These are phyloP conservation scores for Macrolepiota dolichaula DNA, from an alignment of 768 basidiomycete genomes.

Conservation along the genomic window DNA sequence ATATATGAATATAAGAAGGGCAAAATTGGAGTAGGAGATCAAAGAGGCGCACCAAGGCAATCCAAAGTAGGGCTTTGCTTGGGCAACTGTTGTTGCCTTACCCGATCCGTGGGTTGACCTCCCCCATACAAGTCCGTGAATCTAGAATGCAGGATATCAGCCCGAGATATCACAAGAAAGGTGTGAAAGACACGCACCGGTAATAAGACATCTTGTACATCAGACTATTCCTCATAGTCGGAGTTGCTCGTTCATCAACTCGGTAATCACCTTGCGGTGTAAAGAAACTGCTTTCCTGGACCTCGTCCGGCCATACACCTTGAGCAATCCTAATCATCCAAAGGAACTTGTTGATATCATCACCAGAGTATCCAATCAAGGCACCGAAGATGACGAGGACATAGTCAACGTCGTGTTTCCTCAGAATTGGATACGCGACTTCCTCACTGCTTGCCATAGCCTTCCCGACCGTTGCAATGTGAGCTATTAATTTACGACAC, in stretches of 20 bases:
- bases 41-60: slow-evolving; percentile 67
- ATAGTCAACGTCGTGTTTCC: slow-evolving; percentile 97
- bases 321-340: slow-evolving; percentile 98
- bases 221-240: slow-evolving; percentile 89
- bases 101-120: slow-evolving; percentile 74
- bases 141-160: slow-evolving; percentile 31
- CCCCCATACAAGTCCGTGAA: slow-evolving; percentile 86
- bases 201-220: slow-evolving; percentile 99
- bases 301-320: slow-evolving; percentile 97
- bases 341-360: slow-evolving; percentile 99
- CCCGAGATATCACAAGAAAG: background rate
- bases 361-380: slow-evolving; percentile 93
- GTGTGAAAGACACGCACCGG: slow-evolving; percentile 41
- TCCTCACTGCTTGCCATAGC: slow-evolving; percentile 96
- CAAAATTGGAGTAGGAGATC: background rate
- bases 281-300: slow-evolving; percentile 94
- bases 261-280: slow-evolving; percentile 90
- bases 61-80: slow-evolving; percentile 77
- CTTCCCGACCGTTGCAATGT: slow-evolving; percentile 98
- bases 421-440: slow-evolving; percentile 93
- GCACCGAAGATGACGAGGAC: slow-evolving; percentile 97
- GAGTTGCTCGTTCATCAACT: slow-evolving; percentile 80
- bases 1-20: slow-evolving; percentile 6
- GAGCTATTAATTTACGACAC: slow-evolving; percentile 47
- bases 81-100: slow-evolving; percentile 84